Conservation (phyloP, 2,329 filamentous ascomycete genomes). For the Rhynchosporium agropyri region DNA sequence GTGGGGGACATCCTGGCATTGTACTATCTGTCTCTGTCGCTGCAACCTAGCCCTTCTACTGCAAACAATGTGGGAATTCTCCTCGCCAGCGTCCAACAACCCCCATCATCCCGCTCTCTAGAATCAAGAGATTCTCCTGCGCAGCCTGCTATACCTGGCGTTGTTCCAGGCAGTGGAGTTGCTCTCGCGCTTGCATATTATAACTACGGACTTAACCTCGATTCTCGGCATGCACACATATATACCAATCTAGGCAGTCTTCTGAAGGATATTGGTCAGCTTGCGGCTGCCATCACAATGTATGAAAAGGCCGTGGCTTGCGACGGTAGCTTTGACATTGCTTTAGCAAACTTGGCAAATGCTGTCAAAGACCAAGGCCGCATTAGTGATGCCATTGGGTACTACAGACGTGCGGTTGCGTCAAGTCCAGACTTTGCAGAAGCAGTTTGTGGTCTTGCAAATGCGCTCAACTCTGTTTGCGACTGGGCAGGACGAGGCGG, state of each 20-base stretch:
- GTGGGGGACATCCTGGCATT: slow-evolving; percentile 91
- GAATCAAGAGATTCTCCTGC: slow-evolving; percentile 40
- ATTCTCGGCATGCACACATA: slow-evolving; percentile 88
- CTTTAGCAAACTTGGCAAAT: slow-evolving; percentile 93
- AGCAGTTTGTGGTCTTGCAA: slow-evolving; percentile 92
- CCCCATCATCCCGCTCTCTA: slow-evolving; percentile 45
- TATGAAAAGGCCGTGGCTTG: slow-evolving; percentile 93
- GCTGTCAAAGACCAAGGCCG: slow-evolving; percentile 96
- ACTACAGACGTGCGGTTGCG: slow-evolving; percentile 86
- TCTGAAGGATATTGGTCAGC: slow-evolving; percentile 92
- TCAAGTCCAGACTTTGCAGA: slow-evolving; percentile 97
- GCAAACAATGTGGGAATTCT: slow-evolving; percentile 98
- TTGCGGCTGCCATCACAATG: slow-evolving; percentile 92
- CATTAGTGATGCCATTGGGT: slow-evolving; percentile 87
- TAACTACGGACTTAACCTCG: slow-evolving; percentile 86
- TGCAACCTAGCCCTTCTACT: slow-evolving; percentile 95
- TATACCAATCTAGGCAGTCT: slow-evolving; percentile 96
- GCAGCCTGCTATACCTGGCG: slow-evolving; percentile 67
- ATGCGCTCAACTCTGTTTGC: slow-evolving; percentile 94
- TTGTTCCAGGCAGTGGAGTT: slow-evolving; percentile 83
- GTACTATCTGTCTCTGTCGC: slow-evolving; percentile 91
- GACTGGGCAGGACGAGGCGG: slow-evolving; percentile 91
- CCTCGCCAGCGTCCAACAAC: slow-evolving; percentile 89
- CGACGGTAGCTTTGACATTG: slow-evolving; percentile 95
- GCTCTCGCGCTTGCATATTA: slow-evolving; percentile 91